A percentile compares a stretch with the other conserved stretches of the same genome.
These are phyloP conservation scores for Drechslerella stenobrocha DNA, from an alignment of 2,329 filamentous ascomycete genomes.

Conservation along the genomic window DNA sequence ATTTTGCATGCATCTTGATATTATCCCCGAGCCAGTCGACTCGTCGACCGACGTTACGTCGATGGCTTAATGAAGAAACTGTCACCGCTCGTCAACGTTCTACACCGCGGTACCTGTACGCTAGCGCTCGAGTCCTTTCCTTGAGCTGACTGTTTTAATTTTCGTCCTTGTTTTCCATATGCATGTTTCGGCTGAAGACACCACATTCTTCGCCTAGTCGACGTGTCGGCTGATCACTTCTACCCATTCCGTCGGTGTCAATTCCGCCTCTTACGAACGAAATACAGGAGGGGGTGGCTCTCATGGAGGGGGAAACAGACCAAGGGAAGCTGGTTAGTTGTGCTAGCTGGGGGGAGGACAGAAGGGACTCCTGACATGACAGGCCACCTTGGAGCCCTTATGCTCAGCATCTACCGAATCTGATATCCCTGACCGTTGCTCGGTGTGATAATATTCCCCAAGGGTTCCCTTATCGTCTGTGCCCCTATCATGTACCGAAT, in stretches of 20 bases:
- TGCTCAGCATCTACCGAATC: slow-evolving; percentile 41
- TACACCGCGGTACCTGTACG: slow-evolving; percentile 10
- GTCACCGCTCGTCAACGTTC: neutral
- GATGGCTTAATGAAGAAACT: slow-evolving; percentile 2
- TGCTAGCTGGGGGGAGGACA: neutral
- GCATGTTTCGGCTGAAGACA: slow-evolving; percentile 48
- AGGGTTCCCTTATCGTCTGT: slow-evolving; percentile 40
- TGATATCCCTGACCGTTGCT: slow-evolving; percentile 32
- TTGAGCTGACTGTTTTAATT: slow-evolving; percentile 27
- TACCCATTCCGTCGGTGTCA: slow-evolving; percentile 47
- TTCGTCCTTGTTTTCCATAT: slow-evolving; percentile 18
- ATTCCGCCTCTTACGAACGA: slow-evolving; percentile 34
- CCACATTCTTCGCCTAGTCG: slow-evolving; percentile 46
- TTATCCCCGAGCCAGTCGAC: neutral
- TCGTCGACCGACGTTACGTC: slow-evolving; percentile 5
- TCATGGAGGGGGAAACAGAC: neutral
- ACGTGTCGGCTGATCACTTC: slow-evolving; percentile 48
- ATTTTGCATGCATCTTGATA: slow-evolving; percentile 5
- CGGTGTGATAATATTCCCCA: slow-evolving; percentile 33
- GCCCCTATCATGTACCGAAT: slow-evolving; percentile 41
- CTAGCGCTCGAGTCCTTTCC: neutral
- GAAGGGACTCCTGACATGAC: slow-evolving; percentile 4
- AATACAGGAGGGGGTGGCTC: slow-evolving; percentile 11
- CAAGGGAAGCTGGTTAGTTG: slow-evolving; percentile 1
- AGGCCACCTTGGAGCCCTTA: neutral